Base-by-base conservation (phyloP, 495 filamentous ascomycete species). In the Astrothelium subdiscretum region DNA sequence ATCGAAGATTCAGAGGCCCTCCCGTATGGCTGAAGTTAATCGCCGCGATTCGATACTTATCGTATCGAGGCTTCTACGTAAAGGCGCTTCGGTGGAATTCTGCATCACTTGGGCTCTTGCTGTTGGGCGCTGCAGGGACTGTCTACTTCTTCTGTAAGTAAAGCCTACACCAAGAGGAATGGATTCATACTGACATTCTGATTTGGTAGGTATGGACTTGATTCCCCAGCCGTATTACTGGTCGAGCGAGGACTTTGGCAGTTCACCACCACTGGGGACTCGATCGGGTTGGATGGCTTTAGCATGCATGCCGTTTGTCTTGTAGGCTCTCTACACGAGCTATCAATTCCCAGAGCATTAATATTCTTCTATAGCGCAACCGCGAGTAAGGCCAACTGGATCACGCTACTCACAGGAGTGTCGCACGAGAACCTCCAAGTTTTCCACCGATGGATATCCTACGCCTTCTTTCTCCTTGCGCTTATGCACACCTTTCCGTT, bases 151-250 rank as follows among this genome's bases (percentile, higher is more conserved):
- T 80, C 38, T 62, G 67, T 80, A 38, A 38, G 35, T 38, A 38
- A 38, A 15, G 35, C 35, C 35, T 38, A 38, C 35, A 38, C 15
- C 35, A 38, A 38, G 8, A 38, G 35, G 35, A 15, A 38, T 38
- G 35, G 35, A 38, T 38, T 38, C 8, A 38, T 15, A 38, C 35
- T 38, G 35, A 38, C 35, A 15, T 38, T 38, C 15, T 38, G 35
- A 38, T 38, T 38, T 38, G 35, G 35, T 38, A 38, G 75, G 69
- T 29, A 77, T 82, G 79, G 76, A 71, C 0, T 70, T 84, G 11
- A 74, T 72, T 26, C 78, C 81, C 1, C 64, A 75, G 59, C 82
- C 82, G 0, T 84, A 84, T 62, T 85, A 85, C 70, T 84, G 81
- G 80, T 68, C 63, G 32, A 72, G 67, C 1, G 42, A 76, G 26